These are phyloP conservation scores for Hygrocybe coccinea DNA, from an alignment of 768 basidiomycete genomes.

Conservation along the genomic window DNA sequence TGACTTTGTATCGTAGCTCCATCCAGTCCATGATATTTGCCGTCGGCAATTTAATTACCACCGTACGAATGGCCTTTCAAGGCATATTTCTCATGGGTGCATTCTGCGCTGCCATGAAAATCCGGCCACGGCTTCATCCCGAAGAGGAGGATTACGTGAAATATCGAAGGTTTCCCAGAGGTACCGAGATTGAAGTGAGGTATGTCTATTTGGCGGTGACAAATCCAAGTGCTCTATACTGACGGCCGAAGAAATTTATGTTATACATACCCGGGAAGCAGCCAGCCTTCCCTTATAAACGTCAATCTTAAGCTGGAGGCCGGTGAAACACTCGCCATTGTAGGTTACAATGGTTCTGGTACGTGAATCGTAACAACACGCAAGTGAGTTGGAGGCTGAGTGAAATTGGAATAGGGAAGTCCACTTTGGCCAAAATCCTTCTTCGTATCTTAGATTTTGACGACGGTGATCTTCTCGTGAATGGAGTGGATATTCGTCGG, in stretches of 20 bases:
- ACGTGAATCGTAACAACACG: slow-evolving; percentile 16
- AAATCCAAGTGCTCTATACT: slow-evolving; percentile 7
- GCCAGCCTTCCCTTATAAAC: slow-evolving; percentile 60
- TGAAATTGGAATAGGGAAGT: slow-evolving; percentile 55
- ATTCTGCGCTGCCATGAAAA: slow-evolving; percentile 70
- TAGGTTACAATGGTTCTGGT: slow-evolving; percentile 83
- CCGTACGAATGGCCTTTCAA: slow-evolving; percentile 73
- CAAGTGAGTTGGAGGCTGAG: slow-evolving; percentile 12
- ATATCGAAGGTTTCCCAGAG: slow-evolving; percentile 47
- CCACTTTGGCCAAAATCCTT: slow-evolving; percentile 78
- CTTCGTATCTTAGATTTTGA: slow-evolving; percentile 77
- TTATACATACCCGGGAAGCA: slow-evolving; percentile 76
- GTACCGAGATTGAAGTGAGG: slow-evolving; percentile 70
- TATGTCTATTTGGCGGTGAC: slow-evolving; percentile 28
- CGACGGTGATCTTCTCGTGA: slow-evolving; percentile 61
- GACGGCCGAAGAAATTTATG: slow-evolving; percentile 50
- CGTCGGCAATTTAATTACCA: slow-evolving; percentile 56
- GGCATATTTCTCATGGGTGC: slow-evolving; percentile 83
- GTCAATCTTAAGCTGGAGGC: slow-evolving; percentile 65
- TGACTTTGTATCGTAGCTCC: slow-evolving; percentile 75
- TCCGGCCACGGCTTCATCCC: slow-evolving; percentile 66
- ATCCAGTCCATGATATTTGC: slow-evolving; percentile 69
- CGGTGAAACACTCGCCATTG: slow-evolving; percentile 80
- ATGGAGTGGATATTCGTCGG: slow-evolving; percentile 61
- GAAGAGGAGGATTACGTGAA: slow-evolving; percentile 44